Base-by-base conservation (phyloP, 139 green algal genomes). In the Chlamydomonas eustigma region DNA sequence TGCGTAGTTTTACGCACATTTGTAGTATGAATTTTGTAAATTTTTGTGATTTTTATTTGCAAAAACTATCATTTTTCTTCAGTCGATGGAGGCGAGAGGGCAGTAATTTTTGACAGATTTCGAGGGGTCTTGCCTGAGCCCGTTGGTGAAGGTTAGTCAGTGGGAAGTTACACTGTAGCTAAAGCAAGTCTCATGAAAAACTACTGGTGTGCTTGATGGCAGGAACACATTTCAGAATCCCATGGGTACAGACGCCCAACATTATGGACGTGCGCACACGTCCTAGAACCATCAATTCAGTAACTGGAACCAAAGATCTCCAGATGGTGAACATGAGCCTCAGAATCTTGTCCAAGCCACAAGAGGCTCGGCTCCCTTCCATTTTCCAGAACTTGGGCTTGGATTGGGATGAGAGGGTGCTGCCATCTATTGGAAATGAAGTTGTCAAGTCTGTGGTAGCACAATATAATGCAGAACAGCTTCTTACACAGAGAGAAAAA, bases 291-390 rank as follows among this genome's bases (percentile, higher is more conserved):
- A 97, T 99, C 81, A 95, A 78, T 80, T 99, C 96, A 2, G 92
- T 99, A 2, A 99, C 96, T 1, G 96, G 96, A 30, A 99, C 96
- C 8, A 98, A 99, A 80, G 94, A 99, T 81, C 86, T 99, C 51
- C 95, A 99, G 87, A 99, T 98, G 94, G 95, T 99, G 4, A 99
- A 99, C 88, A 94, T 99, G 89, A 96, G 89, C 18, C 83, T 99
- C 50, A 86, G 95, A 5, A 90, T 99, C 34, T 85, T 99, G 36
- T 97, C 91, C 63, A 97, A 96, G 86, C 96, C 96, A 1, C 84
- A 94, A 22, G 83, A 92, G 52, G 70, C 89, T 3, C 76, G 82
- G 52, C 85, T 99, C 31, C 65, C 96, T 0, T 76, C 74, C 22
- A 98, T 98, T 63, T 98, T 93, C 83, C 90, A 93, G 85, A 95